Percentiles rank a stretch among this genome's conserved stretches.
Evolutionary conservation across 352 stramenopile species (phyloP).

Genomic region (Aphanomyces cochlioides): DNA sequence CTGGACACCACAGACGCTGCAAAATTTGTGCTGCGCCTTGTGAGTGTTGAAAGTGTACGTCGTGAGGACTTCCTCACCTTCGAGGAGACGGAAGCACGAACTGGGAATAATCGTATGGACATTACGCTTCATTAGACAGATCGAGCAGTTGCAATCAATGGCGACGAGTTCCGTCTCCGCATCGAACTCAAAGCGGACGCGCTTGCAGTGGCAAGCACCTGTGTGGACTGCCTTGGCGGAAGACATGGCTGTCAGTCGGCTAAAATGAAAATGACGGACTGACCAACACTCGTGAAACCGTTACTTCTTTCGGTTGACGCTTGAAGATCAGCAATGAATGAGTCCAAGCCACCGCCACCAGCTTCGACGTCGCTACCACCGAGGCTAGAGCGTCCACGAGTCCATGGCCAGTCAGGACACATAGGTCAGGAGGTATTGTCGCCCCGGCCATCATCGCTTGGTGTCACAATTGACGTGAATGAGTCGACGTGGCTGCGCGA

Average conservation of each 20-base stretch:
- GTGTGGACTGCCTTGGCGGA: conserved; percentile 36
- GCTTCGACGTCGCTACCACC: background rate
- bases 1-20: conserved; percentile 69
- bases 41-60: conserved; percentile 83
- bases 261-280: background rate
- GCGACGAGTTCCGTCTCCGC: conserved; percentile 50
- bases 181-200: conserved; percentile 67
- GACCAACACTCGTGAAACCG: background rate
- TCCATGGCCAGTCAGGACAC: background rate
- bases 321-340: conserved; percentile 17
- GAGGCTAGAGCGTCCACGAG: background rate
- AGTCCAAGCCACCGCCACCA: background rate
- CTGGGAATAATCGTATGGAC: conserved; percentile 60
- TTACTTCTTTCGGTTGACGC: background rate
- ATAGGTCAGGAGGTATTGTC: too few relatives aligned
- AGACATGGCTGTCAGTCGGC: background rate
- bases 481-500: conserved; percentile 24
- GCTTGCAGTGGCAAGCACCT: conserved; percentile 66
- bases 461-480: too few relatives aligned
- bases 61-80: conserved; percentile 47
- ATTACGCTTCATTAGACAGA: conserved; percentile 80
- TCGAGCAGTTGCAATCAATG: conserved; percentile 81
- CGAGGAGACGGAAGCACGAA: conserved; percentile 50
- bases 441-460: too few relatives aligned
- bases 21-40: conserved; percentile 75